phyloP scores from a whole-genome alignment of 768 basidiomycete species.

The Cystofilobasidium capitatum region DNA sequence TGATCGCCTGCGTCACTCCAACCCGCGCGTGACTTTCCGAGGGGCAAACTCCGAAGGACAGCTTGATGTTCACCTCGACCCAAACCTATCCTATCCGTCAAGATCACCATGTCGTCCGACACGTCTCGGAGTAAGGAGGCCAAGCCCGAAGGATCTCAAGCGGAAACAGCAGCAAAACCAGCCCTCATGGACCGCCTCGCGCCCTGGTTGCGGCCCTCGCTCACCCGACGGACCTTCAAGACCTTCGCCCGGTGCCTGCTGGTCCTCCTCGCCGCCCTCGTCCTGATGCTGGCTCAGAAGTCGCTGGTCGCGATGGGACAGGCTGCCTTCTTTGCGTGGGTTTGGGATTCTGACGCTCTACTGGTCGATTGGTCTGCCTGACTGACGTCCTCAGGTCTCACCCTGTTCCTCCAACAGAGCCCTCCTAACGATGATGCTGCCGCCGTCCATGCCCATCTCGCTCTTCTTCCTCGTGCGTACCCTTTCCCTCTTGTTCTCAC shows the following conservation, averaged over 20 bases:
- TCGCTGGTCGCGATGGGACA: slow-evolving; percentile 6
- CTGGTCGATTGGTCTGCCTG: neutral
- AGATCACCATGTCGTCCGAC: too few species aligned
- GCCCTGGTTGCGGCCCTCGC: slow-evolving; percentile 1
- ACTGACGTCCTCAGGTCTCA: neutral
- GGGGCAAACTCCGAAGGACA: too few species aligned
- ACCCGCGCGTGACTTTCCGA: too few species aligned
- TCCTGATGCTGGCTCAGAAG: slow-evolving; percentile 33
- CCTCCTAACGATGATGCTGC: slow-evolving; percentile 40
- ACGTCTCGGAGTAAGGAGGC: too few species aligned
- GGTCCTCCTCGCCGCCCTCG: slow-evolving; percentile 32
- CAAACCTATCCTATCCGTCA: too few species aligned
- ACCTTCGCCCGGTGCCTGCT: slow-evolving; percentile 35
- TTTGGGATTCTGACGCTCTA: slow-evolving; percentile 36
- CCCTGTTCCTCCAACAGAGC: slow-evolving; percentile 9
- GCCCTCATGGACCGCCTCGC: neutral
- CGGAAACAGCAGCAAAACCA: too few species aligned
- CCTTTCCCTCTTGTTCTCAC: neutral
- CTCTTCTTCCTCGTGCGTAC: slow-evolving; percentile 46
- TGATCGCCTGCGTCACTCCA: too few species aligned
- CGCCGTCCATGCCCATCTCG: slow-evolving; percentile 47
- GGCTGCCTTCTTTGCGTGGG: slow-evolving; percentile 45
- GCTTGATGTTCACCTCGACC: too few species aligned
- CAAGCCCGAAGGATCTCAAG: too few species aligned
- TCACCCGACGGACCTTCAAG: slow-evolving; percentile 27